Evolutionary conservation across 768 basidiomycete species (phyloP).

Genomic region (Pholiota microspora): DNA sequence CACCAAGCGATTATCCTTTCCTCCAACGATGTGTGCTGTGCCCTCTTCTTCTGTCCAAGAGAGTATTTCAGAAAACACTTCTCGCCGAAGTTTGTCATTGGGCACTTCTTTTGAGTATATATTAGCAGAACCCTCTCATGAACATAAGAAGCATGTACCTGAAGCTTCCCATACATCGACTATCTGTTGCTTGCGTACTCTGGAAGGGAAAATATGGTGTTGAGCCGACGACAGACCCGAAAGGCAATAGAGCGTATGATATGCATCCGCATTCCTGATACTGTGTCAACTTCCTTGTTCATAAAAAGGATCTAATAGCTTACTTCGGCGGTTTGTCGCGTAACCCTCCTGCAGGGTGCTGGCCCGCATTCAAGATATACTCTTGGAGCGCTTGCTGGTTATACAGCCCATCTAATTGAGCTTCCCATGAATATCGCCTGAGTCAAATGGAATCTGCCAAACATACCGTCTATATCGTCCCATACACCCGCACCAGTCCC

Average conservation of each 20-base stretch:
- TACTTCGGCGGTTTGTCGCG: conserved; percentile 96
- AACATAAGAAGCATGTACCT: conserved; percentile 3
- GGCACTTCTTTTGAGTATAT: conserved; percentile 15
- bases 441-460: neutral
- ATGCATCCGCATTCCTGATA: conserved; percentile 80
- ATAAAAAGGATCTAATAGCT: conserved; percentile 17
- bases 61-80: conserved; percentile 20
- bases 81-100: conserved; percentile 20
- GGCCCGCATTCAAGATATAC: conserved; percentile 84
- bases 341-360: conserved; percentile 82
- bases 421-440: neutral
- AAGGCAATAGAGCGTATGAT: conserved; percentile 93
- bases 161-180: conserved; percentile 19
- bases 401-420: conserved; percentile 40
- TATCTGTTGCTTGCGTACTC: conserved; percentile 18
- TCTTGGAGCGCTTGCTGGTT: conserved; percentile 77
- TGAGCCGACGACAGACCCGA: conserved; percentile 89
- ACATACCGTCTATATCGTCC: conserved; percentile 67
- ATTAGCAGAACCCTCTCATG: neutral
- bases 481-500: conserved; percentile 38
- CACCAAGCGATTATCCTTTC: conserved; percentile 26
- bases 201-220: conserved; percentile 62
- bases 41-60: conserved; percentile 34
- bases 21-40: conserved; percentile 25
- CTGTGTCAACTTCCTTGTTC: neutral